phyloP scores from a whole-genome alignment of 2,329 filamentous ascomycete genomes.

The Hypoxylon sp. region DNA sequence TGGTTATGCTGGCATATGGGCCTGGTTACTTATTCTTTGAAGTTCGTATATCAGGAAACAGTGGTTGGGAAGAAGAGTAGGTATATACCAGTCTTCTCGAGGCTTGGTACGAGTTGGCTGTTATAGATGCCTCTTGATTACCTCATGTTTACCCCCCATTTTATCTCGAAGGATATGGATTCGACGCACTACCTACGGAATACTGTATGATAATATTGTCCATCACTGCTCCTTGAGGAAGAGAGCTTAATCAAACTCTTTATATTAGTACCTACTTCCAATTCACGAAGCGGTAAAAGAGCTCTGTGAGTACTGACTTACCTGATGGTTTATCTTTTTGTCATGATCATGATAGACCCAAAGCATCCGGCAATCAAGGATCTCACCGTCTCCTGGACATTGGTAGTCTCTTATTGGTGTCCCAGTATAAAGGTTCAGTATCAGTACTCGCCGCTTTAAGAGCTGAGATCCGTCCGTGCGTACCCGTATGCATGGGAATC shows the following conservation, averaged over 20 bases:
- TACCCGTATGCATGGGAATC: background rate
- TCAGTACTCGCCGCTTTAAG: constrained; percentile 1
- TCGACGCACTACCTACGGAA: too few relatives aligned
- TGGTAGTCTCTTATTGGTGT: background rate
- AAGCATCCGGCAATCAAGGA: background rate
- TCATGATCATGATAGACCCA: background rate
- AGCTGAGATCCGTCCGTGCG: background rate
- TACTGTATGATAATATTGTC: constrained; percentile 5
- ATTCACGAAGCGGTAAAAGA: background rate
- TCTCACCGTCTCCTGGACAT: background rate
- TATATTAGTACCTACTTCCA: background rate
- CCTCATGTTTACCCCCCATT: background rate
- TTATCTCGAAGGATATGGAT: constrained; percentile 3
- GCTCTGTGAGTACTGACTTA: background rate
- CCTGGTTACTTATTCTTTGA: background rate
- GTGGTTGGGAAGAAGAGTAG: background rate
- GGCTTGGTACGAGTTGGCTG: constrained; percentile 6
- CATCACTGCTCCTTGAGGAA: background rate
- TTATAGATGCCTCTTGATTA: background rate
- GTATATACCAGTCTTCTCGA: background rate
- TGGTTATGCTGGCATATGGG: background rate
- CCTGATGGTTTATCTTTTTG: background rate
- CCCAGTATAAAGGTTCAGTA: background rate
- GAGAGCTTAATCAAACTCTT: background rate
- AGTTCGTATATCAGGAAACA: background rate